Evolutionary conservation across 768 basidiomycete species (phyloP).

Genomic region (Crassisporium funariophilum): DNA sequence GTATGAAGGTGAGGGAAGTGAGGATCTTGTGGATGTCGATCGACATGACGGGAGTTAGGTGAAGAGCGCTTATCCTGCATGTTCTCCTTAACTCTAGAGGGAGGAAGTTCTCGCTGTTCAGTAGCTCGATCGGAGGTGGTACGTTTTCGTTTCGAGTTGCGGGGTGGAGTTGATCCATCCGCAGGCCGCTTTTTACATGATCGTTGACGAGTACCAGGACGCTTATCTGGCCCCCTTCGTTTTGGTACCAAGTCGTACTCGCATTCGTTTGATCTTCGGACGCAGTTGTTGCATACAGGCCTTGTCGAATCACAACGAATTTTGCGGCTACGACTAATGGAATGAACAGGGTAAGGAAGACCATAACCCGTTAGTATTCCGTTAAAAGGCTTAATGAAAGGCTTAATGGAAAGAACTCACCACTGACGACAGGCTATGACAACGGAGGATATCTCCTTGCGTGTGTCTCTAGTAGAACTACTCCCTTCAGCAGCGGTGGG

Average conservation of each 20-base stretch:
- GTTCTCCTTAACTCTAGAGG: constrained; percentile 42
- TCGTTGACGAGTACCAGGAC: constrained; percentile 80
- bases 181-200: constrained; percentile 81
- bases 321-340: constrained; percentile 75
- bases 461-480: constrained; percentile 37
- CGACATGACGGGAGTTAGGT: constrained; percentile 19
- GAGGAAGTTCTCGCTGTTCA: constrained; percentile 34
- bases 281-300: constrained; percentile 81
- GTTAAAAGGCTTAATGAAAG: constrained; percentile 46
- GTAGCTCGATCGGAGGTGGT: constrained; percentile 30
- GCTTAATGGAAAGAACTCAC: constrained; percentile 50
- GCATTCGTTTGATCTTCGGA: constrained; percentile 74
- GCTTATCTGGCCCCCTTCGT: constrained; percentile 84
- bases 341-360: constrained; percentile 32
- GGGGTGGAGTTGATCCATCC: constrained; percentile 51
- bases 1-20: constrained; percentile 16
- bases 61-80: constrained; percentile 31
- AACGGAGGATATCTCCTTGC: constrained; percentile 63
- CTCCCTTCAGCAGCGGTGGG: constrained; percentile 26
- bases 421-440: constrained; percentile 88
- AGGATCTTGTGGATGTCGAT: constrained; percentile 18
- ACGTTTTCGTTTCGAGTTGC: constrained; percentile 59
- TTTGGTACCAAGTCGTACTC: constrained; percentile 81
- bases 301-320: constrained; percentile 85
- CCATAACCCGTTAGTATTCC: constrained; percentile 36